phyloP scores from a whole-genome alignment of 371 early-diverging fungal species.

The Mitosporidium daphniae region DNA sequence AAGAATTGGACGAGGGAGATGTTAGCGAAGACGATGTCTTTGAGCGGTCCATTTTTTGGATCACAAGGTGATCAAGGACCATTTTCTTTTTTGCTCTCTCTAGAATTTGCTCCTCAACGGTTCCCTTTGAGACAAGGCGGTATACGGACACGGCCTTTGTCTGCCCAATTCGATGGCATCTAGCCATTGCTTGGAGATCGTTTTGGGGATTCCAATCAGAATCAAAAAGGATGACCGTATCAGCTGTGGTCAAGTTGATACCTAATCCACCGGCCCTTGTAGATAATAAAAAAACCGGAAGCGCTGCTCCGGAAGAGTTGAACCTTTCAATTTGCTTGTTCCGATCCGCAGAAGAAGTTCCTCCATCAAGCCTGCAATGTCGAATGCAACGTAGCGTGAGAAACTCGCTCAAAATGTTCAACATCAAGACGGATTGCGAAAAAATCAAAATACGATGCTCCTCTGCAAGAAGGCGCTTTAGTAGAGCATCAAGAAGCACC shows the following conservation, averaged over 20 bases:
- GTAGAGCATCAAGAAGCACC: conserved; percentile 9
- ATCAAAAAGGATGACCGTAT: conserved; percentile 94
- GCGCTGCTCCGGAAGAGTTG: conserved; percentile 67
- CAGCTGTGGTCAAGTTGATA: conserved; percentile 84
- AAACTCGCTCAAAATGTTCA: conserved; percentile 72
- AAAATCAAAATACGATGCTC: conserved; percentile 11
- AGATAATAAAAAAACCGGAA: conserved; percentile 87
- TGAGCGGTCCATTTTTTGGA: conserved; percentile 84
- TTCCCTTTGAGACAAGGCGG: conserved; percentile 76
- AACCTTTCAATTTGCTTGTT: conserved; percentile 85
- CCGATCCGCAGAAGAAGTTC: conserved; percentile 47
- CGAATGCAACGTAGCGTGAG: conserved; percentile 33
- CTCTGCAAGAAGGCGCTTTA: conserved; percentile 5
- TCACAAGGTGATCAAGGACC: conserved; percentile 83
- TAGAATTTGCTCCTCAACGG: conserved; percentile 86
- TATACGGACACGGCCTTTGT: conserved; percentile 88
- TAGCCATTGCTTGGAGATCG: conserved; percentile 95
- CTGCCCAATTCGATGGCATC: conserved; percentile 95
- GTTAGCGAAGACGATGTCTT: conserved; percentile 23
- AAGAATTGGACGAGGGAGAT: conserved; percentile 5
- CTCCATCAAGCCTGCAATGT: conserved; percentile 83
- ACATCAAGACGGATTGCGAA: conserved; percentile 28
- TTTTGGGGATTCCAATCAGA: conserved; percentile 99
- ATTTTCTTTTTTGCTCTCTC: conserved; percentile 88
- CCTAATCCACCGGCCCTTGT: conserved; percentile 95